Base-by-base conservation (phyloP, 2,329 filamentous ascomycete species). In the Fusarium odoratissimum region DNA sequence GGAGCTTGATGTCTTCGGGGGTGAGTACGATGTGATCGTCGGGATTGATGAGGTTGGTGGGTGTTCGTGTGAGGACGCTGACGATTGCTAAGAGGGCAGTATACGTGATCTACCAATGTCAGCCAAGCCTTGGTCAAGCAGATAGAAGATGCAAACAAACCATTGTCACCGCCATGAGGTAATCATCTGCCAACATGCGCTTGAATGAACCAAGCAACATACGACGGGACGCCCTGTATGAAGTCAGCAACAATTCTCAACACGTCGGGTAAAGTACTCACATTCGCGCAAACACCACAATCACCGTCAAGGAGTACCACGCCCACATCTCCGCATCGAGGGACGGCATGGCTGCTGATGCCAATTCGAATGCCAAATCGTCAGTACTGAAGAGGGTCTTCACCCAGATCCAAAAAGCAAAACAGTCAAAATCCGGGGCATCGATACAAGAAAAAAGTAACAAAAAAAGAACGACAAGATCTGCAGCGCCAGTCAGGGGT, bases 41-140 rank as follows among this genome's bases (percentile, higher is more conserved):
- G 0, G 85, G 83, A 12, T 85, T 82, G 80, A 91, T 87, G 42
- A 91, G 82, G 71, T 91, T 91, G 28, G 87, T 90, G 5, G 85
- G 86, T 7, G 86, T 87, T 38, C 69, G 69, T 1, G 64, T 72
- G 7, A 76, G 63, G 6, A 78, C 69, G 28, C 76, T 68, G 42
- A 77, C 72, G 19, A 77, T 72, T 0, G 75, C 72, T 6, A 78
- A n/a, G 0, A 78, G 54, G 0, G 62, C 60, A 1, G 76, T 78
- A 17, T 77, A 77, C 0, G 75, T 64, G 30, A 77, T 21, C 75
- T 75, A 13, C 0, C 1, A 0, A 2, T 2, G 6, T 73, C 8
- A 72, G n/a, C n/a, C n/a, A n/a, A n/a, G n/a, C n/a, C n/a, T n/a
- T n/a, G n/a, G n/a, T n/a, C n/a, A n/a, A n/a, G n/a, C n/a, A n/a